Conservation (phyloP, 164 flowering plant species). For the Stephania cephalantha region DNA sequence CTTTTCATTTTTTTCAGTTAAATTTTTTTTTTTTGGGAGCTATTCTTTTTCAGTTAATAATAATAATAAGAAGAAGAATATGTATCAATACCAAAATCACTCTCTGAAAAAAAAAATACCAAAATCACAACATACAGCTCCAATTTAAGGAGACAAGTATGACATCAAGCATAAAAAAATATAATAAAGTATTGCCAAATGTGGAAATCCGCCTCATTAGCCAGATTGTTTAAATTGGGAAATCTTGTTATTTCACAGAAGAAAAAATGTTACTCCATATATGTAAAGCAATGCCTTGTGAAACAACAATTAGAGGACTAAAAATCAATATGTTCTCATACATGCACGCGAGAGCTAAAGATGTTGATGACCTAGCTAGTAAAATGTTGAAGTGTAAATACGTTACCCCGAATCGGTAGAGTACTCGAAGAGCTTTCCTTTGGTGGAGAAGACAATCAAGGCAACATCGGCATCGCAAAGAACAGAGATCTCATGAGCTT, state of each 20-base stretch:
- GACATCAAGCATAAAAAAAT: background rate
- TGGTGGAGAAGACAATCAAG: slow-evolving; percentile 29
- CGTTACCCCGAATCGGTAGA: slow-evolving; percentile 22
- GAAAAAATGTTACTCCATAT: background rate
- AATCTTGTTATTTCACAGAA: background rate
- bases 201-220: background rate
- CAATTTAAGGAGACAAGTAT: background rate
- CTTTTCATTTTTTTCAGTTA: no score
- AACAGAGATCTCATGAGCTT: slow-evolving; percentile 34
- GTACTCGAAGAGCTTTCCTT: slow-evolving; percentile 30
- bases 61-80: no score
- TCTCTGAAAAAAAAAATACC: background rate
- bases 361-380: no score
- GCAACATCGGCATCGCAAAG: slow-evolving; percentile 35
- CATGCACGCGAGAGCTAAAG: no score
- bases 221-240: background rate
- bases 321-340: no score
- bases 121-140: background rate
- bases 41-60: no score
- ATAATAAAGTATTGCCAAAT: background rate
- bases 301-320: no score
- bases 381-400: no score
- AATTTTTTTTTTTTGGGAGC: no score
- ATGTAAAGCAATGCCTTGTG: no score
- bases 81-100: no score